These are phyloP conservation scores for Ophiostoma sp. DNA, from an alignment of 2,329 filamentous ascomycete genomes.

Conservation along the genomic window DNA sequence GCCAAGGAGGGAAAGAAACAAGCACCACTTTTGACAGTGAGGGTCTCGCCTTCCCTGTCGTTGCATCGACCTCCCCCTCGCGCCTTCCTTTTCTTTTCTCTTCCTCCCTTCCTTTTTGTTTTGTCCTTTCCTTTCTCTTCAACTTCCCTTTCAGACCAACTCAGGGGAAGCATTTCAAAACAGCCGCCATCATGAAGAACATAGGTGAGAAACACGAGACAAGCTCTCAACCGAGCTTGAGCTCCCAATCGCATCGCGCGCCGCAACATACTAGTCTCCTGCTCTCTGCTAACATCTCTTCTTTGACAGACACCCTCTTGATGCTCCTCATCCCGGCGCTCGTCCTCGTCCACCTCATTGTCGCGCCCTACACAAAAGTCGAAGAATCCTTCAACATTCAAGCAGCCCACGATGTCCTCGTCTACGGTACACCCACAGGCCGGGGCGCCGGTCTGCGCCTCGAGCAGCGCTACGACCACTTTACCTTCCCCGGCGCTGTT, in stretches of 20 bases:
- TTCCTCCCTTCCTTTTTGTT: not conserved
- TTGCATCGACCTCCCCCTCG: not conserved
- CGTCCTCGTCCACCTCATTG: conserved; percentile 67
- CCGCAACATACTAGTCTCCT: not conserved
- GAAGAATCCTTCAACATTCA: conserved; percentile 99
- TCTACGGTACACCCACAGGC: conserved; percentile 69
- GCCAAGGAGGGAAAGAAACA: not conserved
- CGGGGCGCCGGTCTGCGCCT: conserved; percentile 55
- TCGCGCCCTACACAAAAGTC: conserved; percentile 91
- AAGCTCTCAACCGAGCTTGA: not conserved
- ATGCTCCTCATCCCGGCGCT: conserved; percentile 61
- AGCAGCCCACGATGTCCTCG: conserved; percentile 84
- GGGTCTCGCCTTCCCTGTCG: conserved; percentile 1
- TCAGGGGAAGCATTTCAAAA: not conserved
- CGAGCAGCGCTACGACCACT: conserved; percentile 76
- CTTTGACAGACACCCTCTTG: conserved; percentile 48
- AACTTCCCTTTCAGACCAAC: not conserved
- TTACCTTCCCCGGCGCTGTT: conserved; percentile 85
- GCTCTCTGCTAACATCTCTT: not conserved
- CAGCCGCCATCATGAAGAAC: not conserved
- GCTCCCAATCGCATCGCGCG: not conserved
- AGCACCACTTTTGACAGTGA: not conserved
- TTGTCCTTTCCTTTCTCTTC: not conserved
- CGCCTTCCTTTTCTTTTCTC: not conserved
- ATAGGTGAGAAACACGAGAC: conserved; percentile 1